These are phyloP conservation scores for Cystobasidium sp. DNA, from an alignment of 1,284 basidiomycete genomes.

Conservation along the genomic window DNA sequence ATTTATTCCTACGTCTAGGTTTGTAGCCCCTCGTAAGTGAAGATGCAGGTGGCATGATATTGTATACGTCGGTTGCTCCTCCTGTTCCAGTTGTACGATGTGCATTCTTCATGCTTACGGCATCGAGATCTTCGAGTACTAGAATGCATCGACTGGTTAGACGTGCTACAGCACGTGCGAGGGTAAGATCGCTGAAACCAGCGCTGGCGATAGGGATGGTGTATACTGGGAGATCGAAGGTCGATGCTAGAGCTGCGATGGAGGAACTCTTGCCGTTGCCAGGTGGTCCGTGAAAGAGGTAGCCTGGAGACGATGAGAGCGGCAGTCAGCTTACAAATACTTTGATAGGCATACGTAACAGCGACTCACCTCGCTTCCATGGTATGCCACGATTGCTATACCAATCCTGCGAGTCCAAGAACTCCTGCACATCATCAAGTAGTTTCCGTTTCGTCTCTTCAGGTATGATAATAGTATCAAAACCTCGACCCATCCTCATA, in stretches of 20 bases:
- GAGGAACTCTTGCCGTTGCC: slow-evolving; percentile 36
- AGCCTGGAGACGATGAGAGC: background rate
- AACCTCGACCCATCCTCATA: slow-evolving; percentile 42
- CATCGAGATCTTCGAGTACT: slow-evolving; percentile 37
- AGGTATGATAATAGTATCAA: slow-evolving; percentile 51
- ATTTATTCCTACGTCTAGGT: background rate
- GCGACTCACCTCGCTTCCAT: slow-evolving; percentile 35
- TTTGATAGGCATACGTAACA: background rate
- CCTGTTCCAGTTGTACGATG: slow-evolving; percentile 15
- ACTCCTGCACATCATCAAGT: slow-evolving; percentile 50
- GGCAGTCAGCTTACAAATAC: background rate
- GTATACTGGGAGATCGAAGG: slow-evolving; percentile 29
- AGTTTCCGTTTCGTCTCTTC: slow-evolving; percentile 50
- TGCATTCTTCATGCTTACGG: slow-evolving; percentile 3
- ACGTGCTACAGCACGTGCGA: slow-evolving; percentile 1
- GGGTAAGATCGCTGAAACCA: slow-evolving; percentile 22
- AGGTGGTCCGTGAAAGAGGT: slow-evolving; percentile 28
- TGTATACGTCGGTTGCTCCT: background rate
- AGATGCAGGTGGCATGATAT: too few species aligned
- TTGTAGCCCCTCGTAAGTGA: too few species aligned
- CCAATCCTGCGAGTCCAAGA: slow-evolving; percentile 49
- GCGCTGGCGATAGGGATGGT: slow-evolving; percentile 23
- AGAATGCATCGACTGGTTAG: slow-evolving; percentile 20
- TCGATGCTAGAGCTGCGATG: slow-evolving; percentile 28
- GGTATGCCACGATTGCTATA: slow-evolving; percentile 50